Base-by-base conservation (phyloP, 306 rosid species). In the Castanea sativa region DNA sequence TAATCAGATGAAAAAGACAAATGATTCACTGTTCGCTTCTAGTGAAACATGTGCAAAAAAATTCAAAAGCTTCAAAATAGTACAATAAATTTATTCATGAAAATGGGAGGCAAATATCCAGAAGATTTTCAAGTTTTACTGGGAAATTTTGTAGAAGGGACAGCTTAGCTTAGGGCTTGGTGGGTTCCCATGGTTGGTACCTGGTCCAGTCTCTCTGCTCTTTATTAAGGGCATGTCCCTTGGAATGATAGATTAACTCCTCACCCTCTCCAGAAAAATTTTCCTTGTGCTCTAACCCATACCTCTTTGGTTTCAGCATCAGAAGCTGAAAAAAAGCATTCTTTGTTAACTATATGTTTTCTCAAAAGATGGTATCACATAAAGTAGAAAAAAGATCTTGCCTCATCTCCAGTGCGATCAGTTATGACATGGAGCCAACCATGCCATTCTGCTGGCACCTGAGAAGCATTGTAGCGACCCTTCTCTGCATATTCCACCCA, bases 401-500 rank as follows among this genome's bases (percentile, higher is more conserved):
- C 99, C 97, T 95, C 95, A 29, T 95, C 99, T 69, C 99, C 99
- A 3, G 99, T 95, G 86, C 88, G 93, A 85, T 95, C 99, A 9
- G 98, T 95, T 59, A 92, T 79, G 89, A 76, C 85, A 82, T 95
- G 99, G 71, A 95, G 91, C 99, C 99, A 95, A 82, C 99, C 99
- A 61, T 95, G 99, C 99, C 99, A 95, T 83, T 95, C 99, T 69
- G 99, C 35, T 45, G 99, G 99, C 73, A 95, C 99, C 88, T 95
- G 99, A 82, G 99, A 95, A 78, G 99, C 98, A 51, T 95, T 95
- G 81, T 93, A 95, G 78, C 99, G 94, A 74, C 80, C 30, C 83
- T 95, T 95, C 83, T 92, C 97, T 38, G 96, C 99, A 86, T 95
- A 95, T 87, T 95, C 99, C 76, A 95, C 96, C 99, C 99, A 95